Conservation (phyloP, 1,139 yeast genomes). For the Geotrichum fermentans region DNA sequence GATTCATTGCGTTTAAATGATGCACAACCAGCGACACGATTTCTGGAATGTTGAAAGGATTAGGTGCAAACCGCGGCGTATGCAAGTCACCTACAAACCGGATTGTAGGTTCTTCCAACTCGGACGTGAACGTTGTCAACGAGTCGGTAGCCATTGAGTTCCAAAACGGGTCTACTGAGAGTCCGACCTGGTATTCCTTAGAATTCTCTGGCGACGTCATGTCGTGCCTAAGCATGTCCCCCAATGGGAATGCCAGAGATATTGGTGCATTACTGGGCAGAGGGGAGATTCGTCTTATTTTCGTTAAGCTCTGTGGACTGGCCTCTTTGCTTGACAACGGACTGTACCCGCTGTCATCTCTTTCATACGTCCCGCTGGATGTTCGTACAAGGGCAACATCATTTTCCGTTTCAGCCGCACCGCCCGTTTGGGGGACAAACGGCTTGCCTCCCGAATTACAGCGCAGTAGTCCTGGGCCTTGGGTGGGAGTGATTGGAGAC, state of each 20-base stretch:
- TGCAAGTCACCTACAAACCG: conserved; percentile 4
- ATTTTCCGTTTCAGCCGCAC: not conserved
- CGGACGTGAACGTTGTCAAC: not conserved
- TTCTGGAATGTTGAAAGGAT: conserved; percentile 54
- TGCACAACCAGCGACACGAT: conserved; percentile 58
- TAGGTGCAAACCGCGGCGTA: conserved; percentile 6
- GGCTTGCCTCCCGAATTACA: conserved; percentile 4
- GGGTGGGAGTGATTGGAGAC: conserved; percentile 11
- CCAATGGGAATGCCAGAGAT: not conserved
- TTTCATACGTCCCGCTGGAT: not conserved
- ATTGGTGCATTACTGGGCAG: not conserved
- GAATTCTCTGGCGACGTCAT: not conserved
- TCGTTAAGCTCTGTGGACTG: not conserved
- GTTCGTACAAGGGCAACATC: not conserved
- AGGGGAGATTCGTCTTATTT: not conserved
- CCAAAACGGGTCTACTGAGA: conserved; percentile 6
- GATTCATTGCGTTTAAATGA: conserved; percentile 49
- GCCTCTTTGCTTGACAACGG: not conserved
- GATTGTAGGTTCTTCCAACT: conserved; percentile 2
- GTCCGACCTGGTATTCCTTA: conserved; percentile 3
- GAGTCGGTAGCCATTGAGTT: not conserved
- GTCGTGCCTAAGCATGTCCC: not conserved
- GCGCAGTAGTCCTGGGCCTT: not conserved
- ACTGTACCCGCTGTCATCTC: not conserved
- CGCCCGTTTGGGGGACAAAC: not conserved